Evolutionary conservation across 2,329 filamentous ascomycete genomes (phyloP).

Genomic region (Trichoderma sp.): DNA sequence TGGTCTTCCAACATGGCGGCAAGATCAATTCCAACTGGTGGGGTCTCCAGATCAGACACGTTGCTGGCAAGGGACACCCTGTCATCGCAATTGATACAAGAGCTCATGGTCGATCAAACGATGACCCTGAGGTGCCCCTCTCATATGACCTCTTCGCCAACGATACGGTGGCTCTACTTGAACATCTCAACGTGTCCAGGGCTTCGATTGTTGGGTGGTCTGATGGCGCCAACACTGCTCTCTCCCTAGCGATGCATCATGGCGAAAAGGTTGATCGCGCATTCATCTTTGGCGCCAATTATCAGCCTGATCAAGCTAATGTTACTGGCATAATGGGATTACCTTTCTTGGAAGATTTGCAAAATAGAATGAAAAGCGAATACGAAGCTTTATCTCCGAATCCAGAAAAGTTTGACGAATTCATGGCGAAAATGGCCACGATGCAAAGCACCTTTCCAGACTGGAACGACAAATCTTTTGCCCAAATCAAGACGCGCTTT

Average conservation of each 20-base stretch:
- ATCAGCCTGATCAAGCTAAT: not conserved
- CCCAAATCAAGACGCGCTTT: not conserved
- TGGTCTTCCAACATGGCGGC: not conserved
- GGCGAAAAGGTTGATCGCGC: not conserved
- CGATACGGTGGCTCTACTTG: not conserved
- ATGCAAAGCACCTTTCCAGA: not conserved
- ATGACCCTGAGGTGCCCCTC: not conserved
- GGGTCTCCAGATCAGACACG: not conserved
- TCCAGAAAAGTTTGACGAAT: not conserved
- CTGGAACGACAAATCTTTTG: not conserved
- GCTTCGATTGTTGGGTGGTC: not conserved
- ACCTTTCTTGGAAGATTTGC: not conserved
- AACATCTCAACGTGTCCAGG: not conserved
- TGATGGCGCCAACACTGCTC: slow-evolving; percentile 8
- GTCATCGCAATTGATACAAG: not conserved
- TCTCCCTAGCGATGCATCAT: not conserved
- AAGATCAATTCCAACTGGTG: slow-evolving; percentile 14
- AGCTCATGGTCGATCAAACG: not conserved
- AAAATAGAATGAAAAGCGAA: not conserved
- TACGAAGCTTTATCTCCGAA: not conserved
- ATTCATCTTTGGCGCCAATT: slow-evolving; percentile 7
- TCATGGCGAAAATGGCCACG: not conserved
- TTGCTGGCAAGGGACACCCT: not conserved
- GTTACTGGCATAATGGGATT: not conserved
- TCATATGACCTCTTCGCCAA: not conserved